phyloP scores from a whole-genome alignment of 192 early-diverging fungal genomes.

The Podila epicladia region DNA sequence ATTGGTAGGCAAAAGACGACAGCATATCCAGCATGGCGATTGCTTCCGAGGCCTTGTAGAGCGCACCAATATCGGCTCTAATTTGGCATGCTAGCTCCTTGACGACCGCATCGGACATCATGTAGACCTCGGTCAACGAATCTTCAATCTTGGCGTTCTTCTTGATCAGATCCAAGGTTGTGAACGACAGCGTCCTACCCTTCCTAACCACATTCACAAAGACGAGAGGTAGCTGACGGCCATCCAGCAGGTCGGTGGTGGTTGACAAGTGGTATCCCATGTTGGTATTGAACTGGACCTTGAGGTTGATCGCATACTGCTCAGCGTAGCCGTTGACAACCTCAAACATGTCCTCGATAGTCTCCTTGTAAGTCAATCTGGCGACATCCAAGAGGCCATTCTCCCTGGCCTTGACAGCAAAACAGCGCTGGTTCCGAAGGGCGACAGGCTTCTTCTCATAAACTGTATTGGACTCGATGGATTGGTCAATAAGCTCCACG shows the following conservation, averaged over 20 bases:
- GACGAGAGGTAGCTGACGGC: constrained; percentile 61
- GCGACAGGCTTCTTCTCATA: constrained; percentile 80
- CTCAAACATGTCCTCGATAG: constrained; percentile 75
- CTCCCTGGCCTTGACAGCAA: constrained; percentile 85
- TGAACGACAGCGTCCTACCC: constrained; percentile 70
- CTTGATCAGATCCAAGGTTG: constrained; percentile 82
- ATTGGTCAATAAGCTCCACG: constrained; percentile 61
- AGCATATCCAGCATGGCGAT: constrained; percentile 86
- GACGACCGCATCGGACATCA: constrained; percentile 81
- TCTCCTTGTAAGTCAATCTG: constrained; percentile 82
- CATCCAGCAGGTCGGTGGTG: constrained; percentile 53
- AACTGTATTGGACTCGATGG: constrained; percentile 76
- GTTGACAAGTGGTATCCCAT: constrained; percentile 71
- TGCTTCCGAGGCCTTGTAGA: constrained; percentile 81
- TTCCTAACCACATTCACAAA: constrained; percentile 82
- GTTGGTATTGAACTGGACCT: constrained; percentile 68
- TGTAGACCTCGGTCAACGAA: constrained; percentile 83
- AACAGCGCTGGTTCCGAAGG: constrained; percentile 85
- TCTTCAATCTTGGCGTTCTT: constrained; percentile 85
- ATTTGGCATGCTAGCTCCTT: constrained; percentile 61
- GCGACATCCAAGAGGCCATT: constrained; percentile 90
- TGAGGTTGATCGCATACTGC: constrained; percentile 69
- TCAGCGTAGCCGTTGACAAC: constrained; percentile 61
- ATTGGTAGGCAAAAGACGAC: constrained; percentile 74
- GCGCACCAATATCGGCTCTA: constrained; percentile 62